Evolutionary conservation across 2,329 filamentous ascomycete species (phyloP).

Genomic region (Didymella arachidicola): DNA sequence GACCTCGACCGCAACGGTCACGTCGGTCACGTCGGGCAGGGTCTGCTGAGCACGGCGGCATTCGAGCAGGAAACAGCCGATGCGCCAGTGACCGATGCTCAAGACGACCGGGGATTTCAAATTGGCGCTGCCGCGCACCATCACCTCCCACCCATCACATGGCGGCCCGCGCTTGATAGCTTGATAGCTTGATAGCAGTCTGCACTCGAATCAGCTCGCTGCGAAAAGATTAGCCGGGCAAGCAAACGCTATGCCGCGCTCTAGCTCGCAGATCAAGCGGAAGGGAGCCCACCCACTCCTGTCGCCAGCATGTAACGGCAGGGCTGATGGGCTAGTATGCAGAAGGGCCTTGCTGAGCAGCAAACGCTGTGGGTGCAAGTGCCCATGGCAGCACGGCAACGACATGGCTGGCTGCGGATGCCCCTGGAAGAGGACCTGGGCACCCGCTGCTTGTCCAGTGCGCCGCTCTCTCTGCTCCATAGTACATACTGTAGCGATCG

Average conservation of each 20-base stretch:
- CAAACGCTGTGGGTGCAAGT: constrained; percentile 11
- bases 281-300: constrained; percentile 37
- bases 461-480: neutral
- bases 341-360: constrained; percentile 12
- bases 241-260: constrained; percentile 35
- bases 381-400: neutral
- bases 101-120: constrained; percentile 10
- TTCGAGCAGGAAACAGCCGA: constrained; percentile 33
- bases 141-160: constrained; percentile 21
- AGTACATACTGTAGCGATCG: neutral
- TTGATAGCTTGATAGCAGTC: constrained; percentile 12
- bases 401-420: neutral
- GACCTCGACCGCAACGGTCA: constrained; percentile 16
- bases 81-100: constrained; percentile 19
- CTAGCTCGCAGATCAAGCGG: constrained; percentile 40
- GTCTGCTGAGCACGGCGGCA: constrained; percentile 25
- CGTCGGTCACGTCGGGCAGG: constrained; percentile 6
- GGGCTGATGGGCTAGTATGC: constrained; percentile 26
- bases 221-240: constrained; percentile 30
- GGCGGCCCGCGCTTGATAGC: constrained; percentile 13
- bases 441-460: constrained; percentile 6
- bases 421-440: neutral
- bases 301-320: constrained; percentile 36
- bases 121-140: constrained; percentile 16
- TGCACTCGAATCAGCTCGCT: neutral